Percentiles rank a stretch among this genome's conserved stretches.
Conservation (phyloP, 345 rosid species). For the Camelina sativa region DNA sequence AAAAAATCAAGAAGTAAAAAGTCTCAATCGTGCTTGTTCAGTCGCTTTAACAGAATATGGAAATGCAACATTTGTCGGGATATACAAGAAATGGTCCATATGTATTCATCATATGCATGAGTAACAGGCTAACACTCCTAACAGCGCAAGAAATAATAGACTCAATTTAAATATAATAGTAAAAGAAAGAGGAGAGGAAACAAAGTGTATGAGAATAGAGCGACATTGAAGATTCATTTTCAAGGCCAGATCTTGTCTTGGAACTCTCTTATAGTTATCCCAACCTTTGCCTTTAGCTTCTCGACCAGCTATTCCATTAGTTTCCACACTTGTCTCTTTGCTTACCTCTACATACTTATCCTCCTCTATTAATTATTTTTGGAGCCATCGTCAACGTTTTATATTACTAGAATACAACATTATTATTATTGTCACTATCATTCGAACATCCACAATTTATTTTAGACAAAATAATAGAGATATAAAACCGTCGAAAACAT, state of each 20-base stretch:
- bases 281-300: constrained; percentile 30
- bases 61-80: constrained; percentile 37
- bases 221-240: constrained; percentile 29
- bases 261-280: constrained; percentile 44
- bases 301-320: constrained; percentile 35
- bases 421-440: neutral
- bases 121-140: neutral
- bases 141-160: constrained; percentile 11
- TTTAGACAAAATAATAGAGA: neutral
- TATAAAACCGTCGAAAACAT: neutral
- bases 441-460: no score
- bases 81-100: constrained; percentile 36
- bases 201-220: constrained; percentile 40
- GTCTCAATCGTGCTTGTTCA: constrained; percentile 29
- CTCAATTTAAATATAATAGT: neutral
- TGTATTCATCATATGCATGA: constrained; percentile 22
- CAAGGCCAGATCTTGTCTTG: constrained; percentile 41
- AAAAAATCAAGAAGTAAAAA: constrained; percentile 11
- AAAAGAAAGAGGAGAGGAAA: neutral
- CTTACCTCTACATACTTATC: neutral
- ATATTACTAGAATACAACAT: no score
- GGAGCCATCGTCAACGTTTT: constrained; percentile 21
- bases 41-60: constrained; percentile 33
- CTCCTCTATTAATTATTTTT: constrained; percentile 26
- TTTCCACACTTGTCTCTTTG: constrained; percentile 33